Percentiles rank a stretch among this genome's conserved stretches.
Evolutionary conservation across 1,139 yeast genomes (phyloP).

Genomic region (Spathaspora sp.): DNA sequence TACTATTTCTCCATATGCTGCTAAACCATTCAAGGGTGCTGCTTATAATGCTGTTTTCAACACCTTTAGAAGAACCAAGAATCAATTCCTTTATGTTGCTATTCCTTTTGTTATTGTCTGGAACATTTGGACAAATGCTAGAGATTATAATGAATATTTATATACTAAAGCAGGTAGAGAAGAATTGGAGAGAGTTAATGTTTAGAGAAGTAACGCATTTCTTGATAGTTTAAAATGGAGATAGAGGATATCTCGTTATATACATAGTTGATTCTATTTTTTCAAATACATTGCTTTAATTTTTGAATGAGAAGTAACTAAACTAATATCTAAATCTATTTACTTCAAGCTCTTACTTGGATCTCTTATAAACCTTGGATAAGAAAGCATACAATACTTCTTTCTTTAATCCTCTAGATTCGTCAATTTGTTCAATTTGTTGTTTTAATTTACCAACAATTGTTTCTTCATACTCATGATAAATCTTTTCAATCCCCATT

Average conservation of each 20-base stretch:
- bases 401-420: conserved; percentile 86
- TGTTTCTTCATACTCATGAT: conserved; percentile 79
- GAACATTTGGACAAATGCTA: conserved; percentile 84
- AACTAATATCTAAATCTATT: too few species aligned
- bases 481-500: conserved; percentile 67
- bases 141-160: conserved; percentile 89
- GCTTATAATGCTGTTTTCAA: conserved; percentile 87
- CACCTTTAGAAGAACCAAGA: conserved; percentile 89
- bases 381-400: conserved; percentile 82
- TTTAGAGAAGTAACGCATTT: conserved; percentile 27
- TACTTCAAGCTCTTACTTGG: conserved; percentile 51
- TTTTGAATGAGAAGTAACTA: not conserved
- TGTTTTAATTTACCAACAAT: conserved; percentile 63
- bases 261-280: not conserved
- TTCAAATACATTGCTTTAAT: not conserved
- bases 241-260: not conserved
- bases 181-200: conserved; percentile 81
- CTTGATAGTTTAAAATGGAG: not conserved
- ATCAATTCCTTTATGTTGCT: conserved; percentile 76
- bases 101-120: conserved; percentile 81
- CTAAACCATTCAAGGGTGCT: conserved; percentile 87
- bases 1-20: conserved; percentile 91
- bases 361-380: conserved; percentile 90
- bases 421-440: conserved; percentile 74
- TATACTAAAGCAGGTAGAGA: conserved; percentile 98